Evolutionary conservation across 805 yeast species (phyloP), one percentile per base, ranked within the genome.

Genomic region (Candida chauliodis): DNA sequence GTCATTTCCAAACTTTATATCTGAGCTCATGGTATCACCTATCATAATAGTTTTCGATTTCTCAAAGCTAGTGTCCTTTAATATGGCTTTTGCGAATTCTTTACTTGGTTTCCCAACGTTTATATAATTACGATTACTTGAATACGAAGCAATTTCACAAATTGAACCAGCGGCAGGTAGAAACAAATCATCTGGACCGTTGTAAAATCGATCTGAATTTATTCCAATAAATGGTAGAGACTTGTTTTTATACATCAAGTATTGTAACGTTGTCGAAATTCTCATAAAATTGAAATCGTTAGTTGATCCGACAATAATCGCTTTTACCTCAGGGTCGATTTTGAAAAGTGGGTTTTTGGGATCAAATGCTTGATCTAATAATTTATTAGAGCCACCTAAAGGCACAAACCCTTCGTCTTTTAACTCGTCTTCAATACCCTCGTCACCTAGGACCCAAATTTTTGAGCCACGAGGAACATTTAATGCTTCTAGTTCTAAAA

Each of bases 121-220:
- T 11, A 60, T 48, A 35, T 50, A 59, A 2, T 58, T 58, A 22
- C 69, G 41, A 24, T 51, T 42, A 24, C 30, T 40, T 10, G 33
- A 30, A 30, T 30, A 30, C 42, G 56, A 60, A 37, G 55, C 50
- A 66, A 65, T 60, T 38, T 57, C 53, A 16, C 64, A 69, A 29
- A 65, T 55, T 24, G 62, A 52, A 3, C 69, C 71, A 2, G 69
- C 71, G 3, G 69, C 70, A 8, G 70, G 69, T 30, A 64, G 47
- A 10, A 53, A 55, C 34, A 59, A 41, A 10, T 69, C 68, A 24
- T 51, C 48, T 5, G 63, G 63, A 1, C 66, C 69, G 1, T 69
- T 70, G 41, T 63, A 65, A 5, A 63, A 49, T 8, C 63, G 45
- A 50, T 64, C 71, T 14, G 63, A 63, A 43, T 65, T 65, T 14